Evolutionary conservation across 2,329 filamentous ascomycete genomes (phyloP), one percentile per base, ranked within the genome.

Genomic region (Didymella keratinophila): DNA sequence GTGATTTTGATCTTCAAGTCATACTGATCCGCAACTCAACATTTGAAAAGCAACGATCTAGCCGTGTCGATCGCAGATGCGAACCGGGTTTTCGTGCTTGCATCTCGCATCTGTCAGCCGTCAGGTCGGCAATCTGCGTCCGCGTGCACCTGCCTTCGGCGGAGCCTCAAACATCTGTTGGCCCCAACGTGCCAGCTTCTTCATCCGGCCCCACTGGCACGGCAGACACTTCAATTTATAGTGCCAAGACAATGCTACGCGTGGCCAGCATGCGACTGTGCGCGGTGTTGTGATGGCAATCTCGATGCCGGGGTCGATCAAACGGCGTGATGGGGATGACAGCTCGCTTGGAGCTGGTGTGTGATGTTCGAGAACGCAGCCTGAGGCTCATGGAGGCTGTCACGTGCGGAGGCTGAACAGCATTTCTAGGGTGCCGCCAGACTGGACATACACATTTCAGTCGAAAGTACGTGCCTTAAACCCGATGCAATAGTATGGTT

Each of bases 101-200:
- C 23, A 25, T 25, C 23, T 25, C 23, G 23, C 39, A 42, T 25
- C 39, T 42, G 18, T 21, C 39, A 44, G 8, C 28, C 21, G 23
- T 32, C 25, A 39, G 30, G 30, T 32, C 23, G 20, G 6, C 36
- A 39, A 39, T 9, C 32, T 39, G 14, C 27, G 23, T 5, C 27
- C 34, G 44, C 25, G 44, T 54, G 27, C 25, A 27, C 18, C 23
- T 42, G 32, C 52, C 44, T 1, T 39, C 20, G 21, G 36, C 43
- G 25, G 44, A 37, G 32, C 14, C 34, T 42, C 34, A 48, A 53
- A 53, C 50, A 32, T 21, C 32, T 46, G 21, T 45, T 12, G 50
- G 41, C 45, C 42, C 42, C 32, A 41, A 45, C n/a, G n/a, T 39
- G 27, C 48, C 48, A 51, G n/a, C 37, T n/a, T 51, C 23, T 42